Evolutionary conservation across 2,329 filamentous ascomycete genomes (phyloP).

Genomic region (Botryosphaeria agaves): DNA sequence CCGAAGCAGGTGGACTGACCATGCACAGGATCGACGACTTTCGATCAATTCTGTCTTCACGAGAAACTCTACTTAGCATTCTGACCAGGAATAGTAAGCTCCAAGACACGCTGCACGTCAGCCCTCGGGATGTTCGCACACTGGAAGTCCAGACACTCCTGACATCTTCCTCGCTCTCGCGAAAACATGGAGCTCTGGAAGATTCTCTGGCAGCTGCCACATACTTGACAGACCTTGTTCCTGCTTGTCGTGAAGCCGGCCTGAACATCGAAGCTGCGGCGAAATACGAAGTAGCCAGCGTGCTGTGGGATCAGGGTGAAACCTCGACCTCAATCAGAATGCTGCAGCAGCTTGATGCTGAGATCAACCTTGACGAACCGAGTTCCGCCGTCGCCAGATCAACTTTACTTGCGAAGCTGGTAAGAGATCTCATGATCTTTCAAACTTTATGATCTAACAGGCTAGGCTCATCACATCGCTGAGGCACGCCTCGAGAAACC

Average conservation of each 20-base stretch:
- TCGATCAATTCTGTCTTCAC: conserved; percentile 62
- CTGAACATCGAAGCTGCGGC: conserved; percentile 62
- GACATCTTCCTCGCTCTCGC: conserved; percentile 55
- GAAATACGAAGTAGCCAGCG: conserved; percentile 69
- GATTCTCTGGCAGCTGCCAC: conserved; percentile 78
- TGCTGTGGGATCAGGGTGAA: conserved; percentile 89
- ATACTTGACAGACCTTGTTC: conserved; percentile 61
- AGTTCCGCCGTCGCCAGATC: conserved; percentile 55
- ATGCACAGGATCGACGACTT: conserved; percentile 52
- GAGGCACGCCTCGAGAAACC: conserved; percentile 83
- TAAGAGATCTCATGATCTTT: conserved; percentile 15
- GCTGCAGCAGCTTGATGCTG: conserved; percentile 54
- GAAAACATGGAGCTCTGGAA: conserved; percentile 66
- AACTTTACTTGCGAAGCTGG: conserved; percentile 68
- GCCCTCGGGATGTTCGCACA: conserved; percentile 44
- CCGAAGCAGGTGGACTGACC: conserved; percentile 2
- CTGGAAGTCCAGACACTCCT: conserved; percentile 65
- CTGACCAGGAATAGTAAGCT: conserved; percentile 54
- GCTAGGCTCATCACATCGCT: conserved; percentile 64
- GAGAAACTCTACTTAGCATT: conserved; percentile 67
- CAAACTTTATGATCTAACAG: conserved; percentile 6
- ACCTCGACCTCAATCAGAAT: conserved; percentile 77
- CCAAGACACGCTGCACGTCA: conserved; percentile 41
- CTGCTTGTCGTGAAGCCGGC: conserved; percentile 49
- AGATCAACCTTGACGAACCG: conserved; percentile 47